A percentile compares a stretch with the other conserved stretches of the same genome.
Conservation (phyloP, 257 asterid genomes). For the Anisodus acutangulus region DNA sequence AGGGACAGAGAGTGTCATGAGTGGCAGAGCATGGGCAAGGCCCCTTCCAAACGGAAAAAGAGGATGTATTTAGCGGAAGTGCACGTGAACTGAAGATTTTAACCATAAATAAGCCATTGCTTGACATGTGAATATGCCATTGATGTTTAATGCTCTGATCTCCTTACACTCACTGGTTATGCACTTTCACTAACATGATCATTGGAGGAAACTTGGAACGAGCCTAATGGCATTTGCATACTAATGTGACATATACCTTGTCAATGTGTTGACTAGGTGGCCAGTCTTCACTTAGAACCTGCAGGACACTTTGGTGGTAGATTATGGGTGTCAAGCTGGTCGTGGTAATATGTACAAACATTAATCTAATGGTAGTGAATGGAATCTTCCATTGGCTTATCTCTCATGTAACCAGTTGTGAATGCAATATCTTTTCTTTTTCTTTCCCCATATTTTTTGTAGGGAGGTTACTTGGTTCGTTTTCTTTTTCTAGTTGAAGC, state of each 20-base stretch:
- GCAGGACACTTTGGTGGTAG: not conserved
- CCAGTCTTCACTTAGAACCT: not conserved
- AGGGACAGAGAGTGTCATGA: not conserved
- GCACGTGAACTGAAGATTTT: not conserved
- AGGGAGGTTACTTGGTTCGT: not conserved
- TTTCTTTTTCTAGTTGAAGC: not conserved
- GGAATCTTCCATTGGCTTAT: not conserved
- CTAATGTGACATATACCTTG: not conserved
- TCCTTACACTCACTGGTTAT: slow-evolving; percentile 6
- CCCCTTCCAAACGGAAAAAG: slow-evolving; percentile 3
- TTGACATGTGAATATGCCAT: slow-evolving; percentile 13
- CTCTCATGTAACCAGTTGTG: not conserved
- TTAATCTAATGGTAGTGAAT: not conserved
- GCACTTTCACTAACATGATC: not conserved
- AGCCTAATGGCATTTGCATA: not conserved
- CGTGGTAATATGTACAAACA: not conserved
- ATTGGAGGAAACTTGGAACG: slow-evolving; percentile 10
- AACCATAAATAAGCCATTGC: not conserved
- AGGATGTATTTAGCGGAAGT: not conserved
- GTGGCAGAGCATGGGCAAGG: slow-evolving; percentile 11
- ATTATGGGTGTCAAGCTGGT: slow-evolving; percentile 17
- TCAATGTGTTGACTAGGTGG: not conserved
- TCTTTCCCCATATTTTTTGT: not conserved
- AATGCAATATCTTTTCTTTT: not conserved
- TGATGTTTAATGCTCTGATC: not conserved